Conservation (phyloP, 192 early-diverging fungal species). For the Irineochytrium annulatum region DNA sequence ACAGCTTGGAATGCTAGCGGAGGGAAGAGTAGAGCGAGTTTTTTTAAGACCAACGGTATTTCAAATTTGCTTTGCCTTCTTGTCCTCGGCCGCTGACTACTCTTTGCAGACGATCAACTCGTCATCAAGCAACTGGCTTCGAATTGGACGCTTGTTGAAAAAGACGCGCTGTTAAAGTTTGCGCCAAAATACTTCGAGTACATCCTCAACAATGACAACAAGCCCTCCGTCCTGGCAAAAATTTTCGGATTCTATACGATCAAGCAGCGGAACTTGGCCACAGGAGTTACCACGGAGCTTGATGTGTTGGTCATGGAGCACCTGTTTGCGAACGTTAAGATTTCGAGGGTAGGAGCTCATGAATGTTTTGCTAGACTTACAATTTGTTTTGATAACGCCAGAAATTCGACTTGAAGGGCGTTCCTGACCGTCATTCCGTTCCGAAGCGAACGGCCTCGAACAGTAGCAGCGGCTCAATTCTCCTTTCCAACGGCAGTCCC, state of each 20-base stretch:
- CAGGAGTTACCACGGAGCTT: constrained; percentile 28
- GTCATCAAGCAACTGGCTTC: constrained; percentile 52
- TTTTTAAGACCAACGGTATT: constrained; percentile 70
- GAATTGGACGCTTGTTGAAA: constrained; percentile 47
- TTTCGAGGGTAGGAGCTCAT: constrained; percentile 51
- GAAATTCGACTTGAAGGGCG: constrained; percentile 77
- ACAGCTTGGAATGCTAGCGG: constrained; percentile 39
- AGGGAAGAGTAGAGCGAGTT: constrained; percentile 41
- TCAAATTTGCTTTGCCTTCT: background rate
- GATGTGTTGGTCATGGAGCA: constrained; percentile 55
- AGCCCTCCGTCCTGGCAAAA: constrained; percentile 41
- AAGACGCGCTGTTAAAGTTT: constrained; percentile 46
- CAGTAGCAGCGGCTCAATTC: no score
- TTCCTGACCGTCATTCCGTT: constrained; percentile 55
- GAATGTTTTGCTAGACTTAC: background rate
- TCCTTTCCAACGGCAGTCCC: no score
- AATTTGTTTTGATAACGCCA: constrained; percentile 18
- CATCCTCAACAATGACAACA: constrained; percentile 28
- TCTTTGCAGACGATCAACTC: constrained; percentile 46
- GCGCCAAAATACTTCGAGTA: constrained; percentile 50
- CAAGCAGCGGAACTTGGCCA: constrained; percentile 34
- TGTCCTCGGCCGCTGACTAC: background rate
- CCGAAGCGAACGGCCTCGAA: background rate
- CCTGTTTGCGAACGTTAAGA: constrained; percentile 40
- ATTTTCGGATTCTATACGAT: constrained; percentile 51